These are phyloP conservation scores for Epichloe aotearoae DNA, from an alignment of 2,329 filamentous ascomycete species.

Conservation along the genomic window DNA sequence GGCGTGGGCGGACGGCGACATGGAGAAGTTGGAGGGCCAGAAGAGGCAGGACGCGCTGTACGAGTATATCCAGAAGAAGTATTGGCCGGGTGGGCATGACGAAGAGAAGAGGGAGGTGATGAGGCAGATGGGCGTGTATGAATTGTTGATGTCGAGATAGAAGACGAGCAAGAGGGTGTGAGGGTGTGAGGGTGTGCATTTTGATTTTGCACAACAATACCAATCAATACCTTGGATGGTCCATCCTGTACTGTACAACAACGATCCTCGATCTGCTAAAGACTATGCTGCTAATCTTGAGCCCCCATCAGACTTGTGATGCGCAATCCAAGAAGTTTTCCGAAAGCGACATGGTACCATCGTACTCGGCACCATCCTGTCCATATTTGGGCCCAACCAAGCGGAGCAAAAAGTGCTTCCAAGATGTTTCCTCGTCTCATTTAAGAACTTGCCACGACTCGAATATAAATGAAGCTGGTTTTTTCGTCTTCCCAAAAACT, in stretches of 20 bases:
- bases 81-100: constrained; percentile 18
- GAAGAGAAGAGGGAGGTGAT: constrained; percentile 16
- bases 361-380: neutral
- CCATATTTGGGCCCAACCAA: neutral
- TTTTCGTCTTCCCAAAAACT: neutral
- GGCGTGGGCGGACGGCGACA: constrained; percentile 16
- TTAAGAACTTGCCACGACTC: neutral
- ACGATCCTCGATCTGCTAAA: too few relatives aligned
- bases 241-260: neutral
- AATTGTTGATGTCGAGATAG: constrained; percentile 14
- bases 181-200: neutral
- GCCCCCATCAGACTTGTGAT: neutral
- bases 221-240: neutral
- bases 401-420: neutral
- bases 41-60: constrained; percentile 26
- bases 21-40: constrained; percentile 22
- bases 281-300: too few relatives aligned
- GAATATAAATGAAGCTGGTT: neutral
- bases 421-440: too few relatives aligned
- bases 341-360: neutral
- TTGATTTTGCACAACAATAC: neutral
- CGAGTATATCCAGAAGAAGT: constrained; percentile 27
- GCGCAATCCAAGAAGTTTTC: neutral
- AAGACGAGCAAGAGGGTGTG: neutral
- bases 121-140: constrained; percentile 30